phyloP scores from a whole-genome alignment of 495 filamentous ascomycete genomes.

The Penicillium alfredii region DNA sequence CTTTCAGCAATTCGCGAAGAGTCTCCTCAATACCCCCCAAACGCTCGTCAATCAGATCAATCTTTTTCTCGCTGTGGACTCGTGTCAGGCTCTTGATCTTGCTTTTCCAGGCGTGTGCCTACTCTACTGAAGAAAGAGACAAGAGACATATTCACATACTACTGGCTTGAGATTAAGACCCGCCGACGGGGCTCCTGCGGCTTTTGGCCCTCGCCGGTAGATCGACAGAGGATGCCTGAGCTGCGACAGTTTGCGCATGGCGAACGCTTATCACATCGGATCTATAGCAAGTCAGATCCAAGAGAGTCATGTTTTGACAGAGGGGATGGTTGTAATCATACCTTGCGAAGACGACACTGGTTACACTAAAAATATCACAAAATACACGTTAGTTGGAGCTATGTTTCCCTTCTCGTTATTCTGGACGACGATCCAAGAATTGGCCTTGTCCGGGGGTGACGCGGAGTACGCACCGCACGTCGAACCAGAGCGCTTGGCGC shows the following conservation, averaged over 20 bases:
- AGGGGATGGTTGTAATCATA: slow-evolving; percentile 16
- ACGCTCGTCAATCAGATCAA: slow-evolving; percentile 59
- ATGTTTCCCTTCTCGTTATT: slow-evolving; percentile 2
- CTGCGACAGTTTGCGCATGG: slow-evolving; percentile 46
- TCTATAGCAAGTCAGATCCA: slow-evolving; percentile 18
- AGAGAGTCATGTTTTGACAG: neutral
- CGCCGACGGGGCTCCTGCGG: slow-evolving; percentile 54
- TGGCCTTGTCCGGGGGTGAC: slow-evolving; percentile 1
- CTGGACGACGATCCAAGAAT: neutral
- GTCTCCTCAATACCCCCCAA: slow-evolving; percentile 52
- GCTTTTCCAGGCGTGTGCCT: neutral
- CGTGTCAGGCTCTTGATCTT: slow-evolving; percentile 1
- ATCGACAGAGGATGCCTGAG: slow-evolving; percentile 44
- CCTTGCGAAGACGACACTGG: slow-evolving; percentile 48
- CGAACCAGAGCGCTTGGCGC: slow-evolving; percentile 12
- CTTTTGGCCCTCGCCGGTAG: slow-evolving; percentile 54
- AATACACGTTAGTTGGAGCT: neutral
- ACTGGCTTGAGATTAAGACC: slow-evolving; percentile 63
- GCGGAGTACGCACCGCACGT: slow-evolving; percentile 31
- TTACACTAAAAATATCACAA: slow-evolving; percentile 36
- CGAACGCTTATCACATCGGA: slow-evolving; percentile 39
- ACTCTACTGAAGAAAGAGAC: too few species aligned
- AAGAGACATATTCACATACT: slow-evolving; percentile 50
- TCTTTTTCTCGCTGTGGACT: slow-evolving; percentile 55
- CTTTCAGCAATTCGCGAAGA: slow-evolving; percentile 33